Base-by-base conservation (phyloP, 2,329 filamentous ascomycete genomes). In the Monilinia laxa region DNA sequence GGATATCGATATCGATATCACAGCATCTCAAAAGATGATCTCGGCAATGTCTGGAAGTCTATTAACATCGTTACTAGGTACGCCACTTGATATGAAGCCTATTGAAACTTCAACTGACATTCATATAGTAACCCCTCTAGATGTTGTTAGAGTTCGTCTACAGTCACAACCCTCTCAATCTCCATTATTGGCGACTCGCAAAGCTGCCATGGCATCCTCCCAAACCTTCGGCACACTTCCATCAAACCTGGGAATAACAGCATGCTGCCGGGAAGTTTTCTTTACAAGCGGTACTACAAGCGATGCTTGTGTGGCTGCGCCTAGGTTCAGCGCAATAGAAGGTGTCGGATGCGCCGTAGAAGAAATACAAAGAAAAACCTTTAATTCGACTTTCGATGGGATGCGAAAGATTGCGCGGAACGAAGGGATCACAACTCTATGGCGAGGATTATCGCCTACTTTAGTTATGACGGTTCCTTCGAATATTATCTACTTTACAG, bases 401-500 rank as follows among this genome's bases (percentile, higher is more conserved):
- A 79, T 99, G 68, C 87, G 90, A 70, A 99, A 99, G 81, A 99
- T 99, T 74, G 93, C 95, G 20, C 88, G 92, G 58, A 93, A 98
- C 76, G 95, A 99, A 80, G 95, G 95, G 1, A 75, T 93, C 16
- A 85, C 86, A 35, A 95, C 93, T 1, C 80, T 99, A 47, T 99
- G 95, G 94, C 86, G 95, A 69, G 95, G 95, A 0, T 81, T 99
- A 6, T 96, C 91, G n/a, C 94, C 95, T 0, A 99, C 95, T 0
- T 81, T 99, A 28, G 85, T 93, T 70, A 99, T 99, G 95, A 89
- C 93, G 0, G 85, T 99, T 7, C 95, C 95, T 0, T 92, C 89
- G 35, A 99, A 99, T 77, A 95, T 99, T 72, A 98, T 99, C 71
- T 99, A 99, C 79, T 97, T 98, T 75, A 96, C 95, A 16, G 95